Evolutionary conservation across 805 yeast species (phyloP), one percentile per base, ranked within the genome.

Genomic region (Candida morakotiae): DNA sequence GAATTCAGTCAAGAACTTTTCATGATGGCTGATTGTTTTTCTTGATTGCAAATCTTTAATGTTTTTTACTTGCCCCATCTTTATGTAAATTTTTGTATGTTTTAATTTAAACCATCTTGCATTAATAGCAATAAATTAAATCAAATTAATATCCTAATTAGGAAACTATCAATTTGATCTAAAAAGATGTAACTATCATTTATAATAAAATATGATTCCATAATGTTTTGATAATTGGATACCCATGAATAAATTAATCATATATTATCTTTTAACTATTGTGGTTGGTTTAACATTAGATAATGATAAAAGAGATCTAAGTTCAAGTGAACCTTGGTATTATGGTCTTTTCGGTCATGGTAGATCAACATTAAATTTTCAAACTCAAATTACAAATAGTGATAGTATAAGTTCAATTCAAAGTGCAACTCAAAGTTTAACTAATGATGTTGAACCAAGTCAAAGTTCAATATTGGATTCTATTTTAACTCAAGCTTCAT

Each of bases 301-400:
- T 10, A n/a, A n/a, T n/a, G n/a, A n/a, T n/a, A 18, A 29, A n/a
- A 11, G 16, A 20, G 24, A 20, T 20, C 24, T 19, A 4, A 6
- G 24, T 10, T 19, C 16, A n/a, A 15, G n/a, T 29, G 17, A 29
- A 16, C 26, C 26, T 9, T 31, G 34, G 34, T 31, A 31, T 15
- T 9, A 14, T 13, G 34, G 34, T 6, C 10, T 14, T 5, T 31
- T 31, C 13, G 34, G 34, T 15, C 26, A 31, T 5, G 34, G 34
- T 15, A 31, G 34, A 31, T 22, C 34, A 13, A 31, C 34, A 8
- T 31, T 31, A n/a, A 22, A 31, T 22, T 31, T 31, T 15, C 34
- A 31, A 31, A 30, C 33, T 20, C 22, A 23, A 21, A 31, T 27
- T 22, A 10, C 26, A 6, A 5, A 5, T n/a, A 7, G 10, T 24